phyloP scores from a whole-genome alignment of 768 basidiomycete genomes.

The Mycena albidolilacea region DNA sequence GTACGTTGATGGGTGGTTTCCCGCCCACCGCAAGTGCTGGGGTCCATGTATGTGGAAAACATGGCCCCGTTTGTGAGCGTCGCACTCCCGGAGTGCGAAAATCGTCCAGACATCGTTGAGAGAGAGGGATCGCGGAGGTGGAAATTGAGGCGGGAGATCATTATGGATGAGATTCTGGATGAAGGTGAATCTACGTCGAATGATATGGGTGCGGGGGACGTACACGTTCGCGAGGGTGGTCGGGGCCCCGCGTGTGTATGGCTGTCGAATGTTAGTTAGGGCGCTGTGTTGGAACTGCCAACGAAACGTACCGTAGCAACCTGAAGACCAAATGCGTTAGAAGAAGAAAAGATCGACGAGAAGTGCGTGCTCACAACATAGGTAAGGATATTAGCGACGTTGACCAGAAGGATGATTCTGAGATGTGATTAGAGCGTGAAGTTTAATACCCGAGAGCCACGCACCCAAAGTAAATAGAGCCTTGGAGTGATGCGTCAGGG shows the following conservation, averaged over 20 bases:
- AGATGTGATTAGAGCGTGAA: background rate
- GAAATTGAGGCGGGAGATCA: constrained; percentile 38
- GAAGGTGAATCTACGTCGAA: background rate
- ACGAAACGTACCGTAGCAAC: constrained; percentile 20
- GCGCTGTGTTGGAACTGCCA: background rate
- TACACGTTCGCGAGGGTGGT: constrained; percentile 35
- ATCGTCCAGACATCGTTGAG: constrained; percentile 9
- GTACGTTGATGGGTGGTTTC: background rate
- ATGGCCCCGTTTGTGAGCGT: constrained; percentile 4
- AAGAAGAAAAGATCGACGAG: no score
- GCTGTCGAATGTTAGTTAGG: background rate
- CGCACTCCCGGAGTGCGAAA: background rate
- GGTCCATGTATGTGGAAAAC: constrained; percentile 17
- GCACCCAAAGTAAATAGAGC: constrained; percentile 38
- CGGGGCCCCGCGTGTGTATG: constrained; percentile 23
- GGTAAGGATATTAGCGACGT: constrained; percentile 31
- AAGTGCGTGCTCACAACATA: constrained; percentile 15
- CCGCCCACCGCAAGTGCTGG: background rate
- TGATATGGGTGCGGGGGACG: background rate
- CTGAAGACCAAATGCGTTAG: constrained; percentile 10
- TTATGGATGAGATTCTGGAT: constrained; percentile 33
- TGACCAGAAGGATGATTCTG: constrained; percentile 30
- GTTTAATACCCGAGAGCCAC: background rate
- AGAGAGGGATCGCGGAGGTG: constrained; percentile 36
- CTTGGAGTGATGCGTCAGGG: constrained; percentile 4